Conservation (phyloP, 805 yeast species). For the Nakazawaea ishiwadae region DNA sequence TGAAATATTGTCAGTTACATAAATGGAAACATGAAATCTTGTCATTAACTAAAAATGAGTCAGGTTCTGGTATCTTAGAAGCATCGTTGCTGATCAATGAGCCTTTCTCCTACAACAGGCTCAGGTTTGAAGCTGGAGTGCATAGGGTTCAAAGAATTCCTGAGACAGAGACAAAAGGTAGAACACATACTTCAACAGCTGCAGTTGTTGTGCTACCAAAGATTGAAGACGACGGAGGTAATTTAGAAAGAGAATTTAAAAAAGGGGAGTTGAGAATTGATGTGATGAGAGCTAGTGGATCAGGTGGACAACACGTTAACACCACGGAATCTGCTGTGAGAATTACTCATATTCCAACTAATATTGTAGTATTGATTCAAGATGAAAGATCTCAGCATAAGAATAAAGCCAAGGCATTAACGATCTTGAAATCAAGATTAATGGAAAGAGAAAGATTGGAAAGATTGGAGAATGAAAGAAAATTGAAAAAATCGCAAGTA, state of each 20-base stretch:
- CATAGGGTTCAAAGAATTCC: constrained; percentile 96
- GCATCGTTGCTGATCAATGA: constrained; percentile 73
- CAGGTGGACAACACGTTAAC: constrained; percentile 98
- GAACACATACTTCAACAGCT: constrained; percentile 94
- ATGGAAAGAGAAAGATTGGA: constrained; percentile 75
- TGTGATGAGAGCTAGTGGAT: constrained; percentile 96
- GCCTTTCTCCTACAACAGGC: constrained; percentile 68
- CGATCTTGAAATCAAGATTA: constrained; percentile 73
- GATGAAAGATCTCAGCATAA: constrained; percentile 94
- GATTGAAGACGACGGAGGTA: constrained; percentile 51
- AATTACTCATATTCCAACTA: constrained; percentile 87
- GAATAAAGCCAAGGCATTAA: constrained; percentile 89
- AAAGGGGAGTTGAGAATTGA: constrained; percentile 90
- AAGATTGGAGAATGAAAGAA: constrained; percentile 59
- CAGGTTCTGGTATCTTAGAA: constrained; percentile 66
- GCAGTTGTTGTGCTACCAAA: constrained; percentile 93
- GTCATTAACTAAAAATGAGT: constrained; percentile 49
- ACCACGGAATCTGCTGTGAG: constrained; percentile 97
- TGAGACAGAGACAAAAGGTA: constrained; percentile 86
- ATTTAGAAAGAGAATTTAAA: constrained; percentile 63
- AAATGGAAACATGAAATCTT: constrained; percentile 66
- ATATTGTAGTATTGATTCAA: constrained; percentile 84
- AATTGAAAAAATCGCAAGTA: constrained; percentile 76
- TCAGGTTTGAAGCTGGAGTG: constrained; percentile 89
- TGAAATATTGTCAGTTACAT: constrained; percentile 57